Evolutionary conservation across 2,329 filamentous ascomycete species (phyloP).

Genomic region (Shiraia sp.): DNA sequence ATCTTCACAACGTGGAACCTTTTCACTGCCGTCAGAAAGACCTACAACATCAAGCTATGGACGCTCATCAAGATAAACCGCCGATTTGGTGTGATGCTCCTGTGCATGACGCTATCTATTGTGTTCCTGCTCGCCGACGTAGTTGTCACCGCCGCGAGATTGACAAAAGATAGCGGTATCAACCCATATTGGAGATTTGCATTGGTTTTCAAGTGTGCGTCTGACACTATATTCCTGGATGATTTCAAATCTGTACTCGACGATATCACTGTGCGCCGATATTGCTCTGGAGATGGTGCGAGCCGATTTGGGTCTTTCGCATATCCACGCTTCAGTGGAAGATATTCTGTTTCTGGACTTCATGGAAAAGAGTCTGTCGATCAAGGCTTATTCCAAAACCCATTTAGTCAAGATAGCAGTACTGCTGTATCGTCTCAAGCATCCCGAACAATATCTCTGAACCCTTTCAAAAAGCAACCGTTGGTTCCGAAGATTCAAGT

Average conservation of each 20-base stretch:
- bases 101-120: slow-evolving; percentile 39
- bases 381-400: slow-evolving; percentile 15
- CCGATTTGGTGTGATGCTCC: slow-evolving; percentile 39
- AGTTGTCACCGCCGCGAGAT: slow-evolving; percentile 31
- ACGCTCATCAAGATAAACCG: slow-evolving; percentile 31
- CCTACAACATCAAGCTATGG: slow-evolving; percentile 35
- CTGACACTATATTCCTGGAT: slow-evolving; percentile 42
- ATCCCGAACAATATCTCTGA: slow-evolving; percentile 14
- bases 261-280: slow-evolving; percentile 32
- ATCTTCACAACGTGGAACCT: slow-evolving; percentile 43
- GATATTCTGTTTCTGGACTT: slow-evolving; percentile 16
- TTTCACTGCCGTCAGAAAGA: slow-evolving; percentile 37
- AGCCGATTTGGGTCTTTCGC: slow-evolving; percentile 16
- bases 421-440: slow-evolving; percentile 13
- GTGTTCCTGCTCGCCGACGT: slow-evolving; percentile 37
- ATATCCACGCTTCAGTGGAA: slow-evolving; percentile 7
- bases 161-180: slow-evolving; percentile 33
- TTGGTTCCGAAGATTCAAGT: slow-evolving; percentile 29
- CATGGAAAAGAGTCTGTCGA: slow-evolving; percentile 26
- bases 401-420: slow-evolving; percentile 1
- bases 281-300: slow-evolving; percentile 21
- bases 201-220: slow-evolving; percentile 42
- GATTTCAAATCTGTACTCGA: slow-evolving; percentile 44
- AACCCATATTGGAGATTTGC: slow-evolving; percentile 44
- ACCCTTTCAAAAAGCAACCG: slow-evolving; percentile 14